phyloP scores from a whole-genome alignment of 345 rosid genomes.

The Ceriops tagal region DNA sequence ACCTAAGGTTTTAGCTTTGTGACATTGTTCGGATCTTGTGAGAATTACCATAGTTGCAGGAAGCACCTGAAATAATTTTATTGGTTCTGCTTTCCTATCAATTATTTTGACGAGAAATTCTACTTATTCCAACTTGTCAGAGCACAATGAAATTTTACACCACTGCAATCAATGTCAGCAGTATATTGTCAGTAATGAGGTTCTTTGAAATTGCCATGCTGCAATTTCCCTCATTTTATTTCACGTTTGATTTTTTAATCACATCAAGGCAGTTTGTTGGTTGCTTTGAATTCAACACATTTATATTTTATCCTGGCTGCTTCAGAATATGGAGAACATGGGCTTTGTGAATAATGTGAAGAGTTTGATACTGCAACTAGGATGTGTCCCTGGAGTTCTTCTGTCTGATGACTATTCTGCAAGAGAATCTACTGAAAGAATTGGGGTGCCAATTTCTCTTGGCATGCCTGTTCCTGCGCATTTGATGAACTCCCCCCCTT shows the following conservation, averaged over 20 bases:
- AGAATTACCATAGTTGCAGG: neutral
- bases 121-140: neutral
- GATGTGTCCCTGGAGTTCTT: conserved; percentile 71
- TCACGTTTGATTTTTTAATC: conserved; percentile 3
- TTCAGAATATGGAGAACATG: conserved; percentile 80
- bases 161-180: neutral
- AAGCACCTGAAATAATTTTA: neutral
- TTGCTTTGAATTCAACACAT: conserved; percentile 6
- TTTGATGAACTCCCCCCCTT: conserved; percentile 29
- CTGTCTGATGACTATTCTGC: conserved; percentile 45
- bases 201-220: neutral
- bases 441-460: conserved; percentile 46
- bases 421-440: conserved; percentile 38
- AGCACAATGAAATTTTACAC: neutral
- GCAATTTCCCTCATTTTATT: conserved; percentile 2
- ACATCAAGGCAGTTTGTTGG: neutral
- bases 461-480: conserved; percentile 29
- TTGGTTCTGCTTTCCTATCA: neutral
- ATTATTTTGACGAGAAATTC: neutral
- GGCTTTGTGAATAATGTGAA: conserved; percentile 73
- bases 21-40: neutral
- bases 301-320: conserved; percentile 15
- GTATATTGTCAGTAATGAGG: neutral
- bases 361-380: conserved; percentile 69
- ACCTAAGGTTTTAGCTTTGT: neutral